Evolutionary conservation across 768 basidiomycete species (phyloP).

Genomic region (Mycena albidolilacea): DNA sequence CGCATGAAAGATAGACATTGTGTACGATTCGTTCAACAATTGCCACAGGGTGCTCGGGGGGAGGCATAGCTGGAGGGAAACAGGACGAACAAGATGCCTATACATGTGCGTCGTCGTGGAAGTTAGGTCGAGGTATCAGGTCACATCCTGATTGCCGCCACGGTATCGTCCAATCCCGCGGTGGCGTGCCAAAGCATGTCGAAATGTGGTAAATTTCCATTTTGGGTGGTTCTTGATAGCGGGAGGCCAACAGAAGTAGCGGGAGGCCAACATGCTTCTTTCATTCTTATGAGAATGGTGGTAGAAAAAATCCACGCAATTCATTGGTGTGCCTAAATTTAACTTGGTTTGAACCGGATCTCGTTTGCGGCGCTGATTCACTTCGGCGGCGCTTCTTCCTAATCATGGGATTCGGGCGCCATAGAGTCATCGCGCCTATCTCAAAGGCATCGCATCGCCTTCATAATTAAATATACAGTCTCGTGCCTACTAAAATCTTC

Average conservation of each 20-base stretch:
- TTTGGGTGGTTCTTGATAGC: not conserved
- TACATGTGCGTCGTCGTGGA: not conserved
- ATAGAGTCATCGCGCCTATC: too few species aligned
- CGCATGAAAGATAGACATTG: slow-evolving; percentile 28
- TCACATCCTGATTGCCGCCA: too few species aligned
- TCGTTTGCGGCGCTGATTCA: too few species aligned
- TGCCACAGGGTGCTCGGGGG: slow-evolving; percentile 1
- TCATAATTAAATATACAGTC: not conserved
- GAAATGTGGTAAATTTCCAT: not conserved
- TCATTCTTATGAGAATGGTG: not conserved
- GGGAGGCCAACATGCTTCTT: not conserved
- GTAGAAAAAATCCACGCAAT: too few species aligned
- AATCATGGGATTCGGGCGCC: too few species aligned
- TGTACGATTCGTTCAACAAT: slow-evolving; percentile 19
- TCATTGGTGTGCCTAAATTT: too few species aligned
- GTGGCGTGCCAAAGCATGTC: too few species aligned
- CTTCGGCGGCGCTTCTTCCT: too few species aligned
- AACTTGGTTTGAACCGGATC: too few species aligned
- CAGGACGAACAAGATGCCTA: not conserved
- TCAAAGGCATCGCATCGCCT: too few species aligned
- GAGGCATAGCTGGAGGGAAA: slow-evolving; percentile 11
- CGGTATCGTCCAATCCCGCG: too few species aligned
- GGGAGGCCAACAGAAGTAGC: not conserved
- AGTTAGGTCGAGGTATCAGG: not conserved
- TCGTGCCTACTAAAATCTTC: not conserved